phyloP scores from a whole-genome alignment of 495 filamentous ascomycete genomes.

The Aspergillus steynii region DNA sequence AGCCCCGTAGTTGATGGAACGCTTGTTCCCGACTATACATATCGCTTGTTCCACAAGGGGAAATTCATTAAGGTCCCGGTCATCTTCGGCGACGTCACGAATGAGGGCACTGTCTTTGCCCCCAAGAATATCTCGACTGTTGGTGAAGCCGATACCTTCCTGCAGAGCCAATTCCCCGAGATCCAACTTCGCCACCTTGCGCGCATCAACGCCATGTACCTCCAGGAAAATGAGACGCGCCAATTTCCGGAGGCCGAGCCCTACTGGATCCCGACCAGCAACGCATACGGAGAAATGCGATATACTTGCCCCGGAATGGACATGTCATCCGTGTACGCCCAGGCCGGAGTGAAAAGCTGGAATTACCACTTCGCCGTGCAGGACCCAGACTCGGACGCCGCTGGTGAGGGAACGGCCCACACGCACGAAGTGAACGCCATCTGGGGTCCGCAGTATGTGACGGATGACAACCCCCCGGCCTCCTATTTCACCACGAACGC shows the following conservation, averaged over 20 bases:
- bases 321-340: constrained; percentile 47
- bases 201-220: constrained; percentile 60
- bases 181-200: constrained; percentile 53
- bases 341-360: constrained; percentile 46
- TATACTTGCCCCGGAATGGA: constrained; percentile 69
- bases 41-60: constrained; percentile 55
- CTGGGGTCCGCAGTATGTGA: constrained; percentile 53
- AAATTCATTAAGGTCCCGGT: constrained; percentile 67
- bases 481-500: constrained; percentile 57
- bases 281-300: constrained; percentile 71
- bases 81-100: constrained; percentile 70
- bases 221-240: constrained; percentile 38
- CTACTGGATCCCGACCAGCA: constrained; percentile 61
- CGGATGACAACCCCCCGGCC: constrained; percentile 36
- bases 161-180: constrained; percentile 62
- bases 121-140: constrained; percentile 49
- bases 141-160: constrained; percentile 51
- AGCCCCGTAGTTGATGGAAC: constrained; percentile 59
- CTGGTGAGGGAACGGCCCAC: constrained; percentile 63
- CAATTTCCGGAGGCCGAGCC: constrained; percentile 45
- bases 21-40: constrained; percentile 60
- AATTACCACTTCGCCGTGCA: constrained; percentile 69
- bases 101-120: constrained; percentile 69
- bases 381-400: constrained; percentile 44
- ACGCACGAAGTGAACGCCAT: constrained; percentile 63